phyloP scores from a whole-genome alignment of 192 early-diverging fungal genomes.

The Lunasporangiospora selenospora region DNA sequence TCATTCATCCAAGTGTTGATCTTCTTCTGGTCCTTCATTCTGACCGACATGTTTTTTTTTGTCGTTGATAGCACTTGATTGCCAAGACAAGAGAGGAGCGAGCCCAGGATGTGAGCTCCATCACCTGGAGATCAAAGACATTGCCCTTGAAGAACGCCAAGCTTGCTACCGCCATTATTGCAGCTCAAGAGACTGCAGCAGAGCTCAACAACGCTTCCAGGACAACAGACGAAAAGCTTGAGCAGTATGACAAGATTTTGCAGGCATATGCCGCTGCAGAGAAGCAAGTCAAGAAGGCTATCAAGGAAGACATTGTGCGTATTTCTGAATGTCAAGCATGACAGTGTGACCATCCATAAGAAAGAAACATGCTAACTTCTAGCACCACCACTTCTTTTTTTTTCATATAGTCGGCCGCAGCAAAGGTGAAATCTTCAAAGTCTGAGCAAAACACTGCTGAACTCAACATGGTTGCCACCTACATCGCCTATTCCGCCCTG shows the following conservation, averaged over 20 bases:
- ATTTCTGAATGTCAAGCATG: not conserved
- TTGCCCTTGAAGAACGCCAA: constrained; percentile 51
- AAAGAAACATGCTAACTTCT: too few species aligned
- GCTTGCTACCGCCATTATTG: constrained; percentile 54
- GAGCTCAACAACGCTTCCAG: constrained; percentile 10
- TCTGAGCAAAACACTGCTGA: constrained; percentile 63
- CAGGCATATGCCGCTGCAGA: constrained; percentile 67
- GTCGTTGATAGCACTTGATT: constrained; percentile 29
- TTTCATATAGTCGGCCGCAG: constrained; percentile 57
- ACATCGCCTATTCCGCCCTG: constrained; percentile 63
- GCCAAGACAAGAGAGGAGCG: constrained; percentile 49
- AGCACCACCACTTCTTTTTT: constrained; percentile 4
- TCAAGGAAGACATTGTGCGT: constrained; percentile 68
- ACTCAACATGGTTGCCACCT: constrained; percentile 61
- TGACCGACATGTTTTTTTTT: not conserved
- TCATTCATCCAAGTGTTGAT: not conserved
- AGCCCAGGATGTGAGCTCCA: constrained; percentile 46
- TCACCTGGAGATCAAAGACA: constrained; percentile 55
- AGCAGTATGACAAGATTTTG: constrained; percentile 61
- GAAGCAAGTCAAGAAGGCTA: constrained; percentile 60
- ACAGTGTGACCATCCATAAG: not conserved
- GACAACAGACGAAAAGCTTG: constrained; percentile 48
- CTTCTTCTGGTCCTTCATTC: not conserved
- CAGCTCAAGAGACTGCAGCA: constrained; percentile 52
- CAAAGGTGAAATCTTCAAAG: constrained; percentile 75